Base-by-base conservation (phyloP, 2,329 filamentous ascomycete species). In the Fusarium bactridioides region DNA sequence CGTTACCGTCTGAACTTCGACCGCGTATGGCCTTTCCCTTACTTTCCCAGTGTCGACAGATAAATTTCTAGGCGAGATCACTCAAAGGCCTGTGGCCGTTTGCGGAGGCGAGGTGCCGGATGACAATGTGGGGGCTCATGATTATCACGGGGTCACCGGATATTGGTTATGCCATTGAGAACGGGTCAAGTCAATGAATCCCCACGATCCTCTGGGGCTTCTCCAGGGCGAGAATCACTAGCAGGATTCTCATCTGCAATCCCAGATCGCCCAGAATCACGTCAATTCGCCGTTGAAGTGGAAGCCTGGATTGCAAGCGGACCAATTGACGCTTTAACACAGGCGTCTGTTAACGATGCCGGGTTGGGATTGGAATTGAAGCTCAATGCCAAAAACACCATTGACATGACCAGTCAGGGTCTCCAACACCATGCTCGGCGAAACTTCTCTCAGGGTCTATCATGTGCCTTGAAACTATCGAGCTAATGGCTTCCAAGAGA, bases 81-180 rank as follows among this genome's bases (percentile, higher is more conserved):
- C 65, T 62, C 38, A 65, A 62, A 66, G 70, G 70, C 37, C 69
- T 56, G 58, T 76, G 75, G 75, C 57, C 70, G 69, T 66, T 69
- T 73, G 67, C 70, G 73, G 73, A 77, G 75, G 65, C 73, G 75
- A 76, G 67, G 71, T 77, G 75, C 75, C 67, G 73, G 69, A 76
- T 77, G 75, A 76, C 74, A 58, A 77, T 72, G 64, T 70, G 75
- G 73, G 74, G 69, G 66, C 62, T 74, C 67, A 45, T 73, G 67
- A 64, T 38, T 60, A 73, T 72, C 69, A 72, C 74, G 75, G 67
- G 71, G 72, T 73, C 75, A 77, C 68, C 68, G 68, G 73, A 63
- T 53, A 47, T 62, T 73, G 69, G 66, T 55, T 55, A 50, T 31
- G 57, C 58, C 48, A 69, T 54, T 63, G 69, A 66, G 61, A 62